Conservation (phyloP, 1,284 basidiomycete species). For the Austroboletus olivaceoglutinosus region DNA sequence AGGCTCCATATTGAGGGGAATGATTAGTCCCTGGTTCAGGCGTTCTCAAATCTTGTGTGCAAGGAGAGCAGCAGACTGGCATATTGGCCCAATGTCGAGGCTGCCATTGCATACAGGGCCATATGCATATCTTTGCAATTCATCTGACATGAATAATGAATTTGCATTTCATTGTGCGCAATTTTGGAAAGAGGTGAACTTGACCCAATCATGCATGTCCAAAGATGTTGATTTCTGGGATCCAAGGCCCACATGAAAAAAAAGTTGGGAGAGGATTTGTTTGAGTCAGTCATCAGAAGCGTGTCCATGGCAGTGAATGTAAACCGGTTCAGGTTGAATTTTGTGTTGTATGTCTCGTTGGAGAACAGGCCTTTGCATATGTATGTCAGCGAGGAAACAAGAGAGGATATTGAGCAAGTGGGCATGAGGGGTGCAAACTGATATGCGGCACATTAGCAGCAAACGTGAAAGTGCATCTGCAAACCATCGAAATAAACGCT, state of each 20-base stretch:
- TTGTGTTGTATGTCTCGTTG: constrained; percentile 11
- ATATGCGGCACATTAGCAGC: not conserved
- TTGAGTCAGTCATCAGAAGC: constrained; percentile 26
- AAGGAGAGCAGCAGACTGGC: constrained; percentile 87
- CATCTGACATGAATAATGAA: constrained; percentile 94
- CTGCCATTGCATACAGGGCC: constrained; percentile 84
- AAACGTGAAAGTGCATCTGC: not conserved
- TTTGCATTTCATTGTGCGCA: constrained; percentile 58
- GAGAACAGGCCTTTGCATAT: constrained; percentile 27
- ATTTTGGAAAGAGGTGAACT: no score
- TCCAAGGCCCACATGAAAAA: constrained; percentile 43
- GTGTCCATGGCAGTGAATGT: constrained; percentile 15
- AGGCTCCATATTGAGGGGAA: constrained; percentile 51
- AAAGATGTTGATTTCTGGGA: no score
- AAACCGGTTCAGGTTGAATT: constrained; percentile 31
- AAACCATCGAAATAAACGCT: no score
- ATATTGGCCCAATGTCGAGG: constrained; percentile 75
- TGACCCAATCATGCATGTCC: no score
- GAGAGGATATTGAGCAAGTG: constrained; percentile 32
- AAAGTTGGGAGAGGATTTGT: constrained; percentile 36
- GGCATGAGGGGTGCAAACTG: constrained; percentile 11
- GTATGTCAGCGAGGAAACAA: constrained; percentile 30
- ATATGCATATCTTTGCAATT: constrained; percentile 97
- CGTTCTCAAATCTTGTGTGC: constrained; percentile 96
- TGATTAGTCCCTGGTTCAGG: constrained; percentile 87